Conservation (phyloP, 371 early-diverging fungal species). For the Funneliformis caledonium region DNA sequence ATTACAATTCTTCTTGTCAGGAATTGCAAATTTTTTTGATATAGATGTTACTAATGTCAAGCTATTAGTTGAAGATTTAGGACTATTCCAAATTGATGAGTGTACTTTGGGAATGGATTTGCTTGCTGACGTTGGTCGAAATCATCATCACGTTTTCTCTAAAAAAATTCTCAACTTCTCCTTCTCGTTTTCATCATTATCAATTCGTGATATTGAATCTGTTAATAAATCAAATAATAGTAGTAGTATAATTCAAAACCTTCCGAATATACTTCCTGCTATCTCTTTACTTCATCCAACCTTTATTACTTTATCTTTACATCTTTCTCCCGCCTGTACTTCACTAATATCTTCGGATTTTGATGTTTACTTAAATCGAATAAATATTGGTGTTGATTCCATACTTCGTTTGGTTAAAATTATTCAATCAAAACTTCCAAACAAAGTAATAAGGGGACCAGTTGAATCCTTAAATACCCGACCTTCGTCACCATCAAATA, state of each 20-base stretch:
- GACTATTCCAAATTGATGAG: constrained; percentile 13
- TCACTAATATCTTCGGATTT: constrained; percentile 14
- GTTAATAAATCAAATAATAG: background rate
- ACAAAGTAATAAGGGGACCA: constrained; percentile 1
- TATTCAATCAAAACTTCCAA: constrained; percentile 14
- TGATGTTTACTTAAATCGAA: background rate
- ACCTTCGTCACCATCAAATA: background rate
- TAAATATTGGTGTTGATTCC: constrained; percentile 10
- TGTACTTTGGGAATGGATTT: constrained; percentile 16
- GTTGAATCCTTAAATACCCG: background rate
- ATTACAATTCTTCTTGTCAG: constrained; percentile 31
- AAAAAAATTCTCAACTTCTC: constrained; percentile 23
- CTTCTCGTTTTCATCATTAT: constrained; percentile 23
- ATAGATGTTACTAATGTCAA: constrained; percentile 11
- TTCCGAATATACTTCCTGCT: background rate
- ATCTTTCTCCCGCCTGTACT: constrained; percentile 37
- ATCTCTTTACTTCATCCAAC: constrained; percentile 17
- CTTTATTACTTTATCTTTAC: constrained; percentile 4
- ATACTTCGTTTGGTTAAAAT: constrained; percentile 15
- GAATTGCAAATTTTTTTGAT: constrained; percentile 23
- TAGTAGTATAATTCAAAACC: background rate
- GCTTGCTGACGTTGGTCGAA: constrained; percentile 18
- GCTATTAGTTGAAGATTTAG: constrained; percentile 26
- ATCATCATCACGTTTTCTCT: constrained; percentile 28
- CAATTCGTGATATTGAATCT: constrained; percentile 27